phyloP scores from a whole-genome alignment of 495 filamentous ascomycete species.

The Echria macrotheca region DNA sequence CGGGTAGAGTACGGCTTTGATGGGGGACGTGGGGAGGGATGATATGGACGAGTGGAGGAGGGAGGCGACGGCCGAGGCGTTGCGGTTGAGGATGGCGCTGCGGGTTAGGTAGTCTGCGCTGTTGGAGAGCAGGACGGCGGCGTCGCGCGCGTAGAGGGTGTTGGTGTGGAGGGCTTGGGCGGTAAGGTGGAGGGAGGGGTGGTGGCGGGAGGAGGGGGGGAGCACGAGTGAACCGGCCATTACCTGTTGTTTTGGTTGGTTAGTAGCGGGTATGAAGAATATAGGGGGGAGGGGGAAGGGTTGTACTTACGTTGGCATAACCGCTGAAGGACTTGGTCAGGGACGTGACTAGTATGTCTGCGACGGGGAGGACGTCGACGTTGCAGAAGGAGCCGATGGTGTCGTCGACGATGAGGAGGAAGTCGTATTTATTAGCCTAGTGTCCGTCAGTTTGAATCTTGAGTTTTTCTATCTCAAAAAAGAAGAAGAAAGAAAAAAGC shows the following conservation, averaged over 20 bases:
- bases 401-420: slow-evolving; percentile 46
- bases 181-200: slow-evolving; percentile 25
- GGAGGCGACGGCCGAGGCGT: slow-evolving; percentile 34
- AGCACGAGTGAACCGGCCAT: slow-evolving; percentile 43
- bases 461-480: background rate
- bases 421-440: slow-evolving; percentile 41
- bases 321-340: slow-evolving; percentile 50
- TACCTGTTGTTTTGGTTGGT: slow-evolving; percentile 23
- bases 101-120: slow-evolving; percentile 36
- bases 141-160: slow-evolving; percentile 38
- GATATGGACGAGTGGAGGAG: slow-evolving; percentile 23
- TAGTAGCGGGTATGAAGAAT: background rate
- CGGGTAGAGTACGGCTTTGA: slow-evolving; percentile 38
- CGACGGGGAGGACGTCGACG: slow-evolving; percentile 35
- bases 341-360: slow-evolving; percentile 42
- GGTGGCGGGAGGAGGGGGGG: slow-evolving; percentile 31
- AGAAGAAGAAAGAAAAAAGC: background rate
- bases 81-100: slow-evolving; percentile 36
- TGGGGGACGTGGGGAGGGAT: slow-evolving; percentile 20
- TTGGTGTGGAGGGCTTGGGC: slow-evolving; percentile 31
- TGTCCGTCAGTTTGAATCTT: background rate
- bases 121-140: slow-evolving; percentile 36
- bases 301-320: slow-evolving; percentile 44
- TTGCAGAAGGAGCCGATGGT: slow-evolving; percentile 48
- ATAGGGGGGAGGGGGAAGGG: slow-evolving; percentile 27